phyloP scores from a whole-genome alignment of 2,329 filamentous ascomycete species.

The Paracorniculantispora psalliotae region DNA sequence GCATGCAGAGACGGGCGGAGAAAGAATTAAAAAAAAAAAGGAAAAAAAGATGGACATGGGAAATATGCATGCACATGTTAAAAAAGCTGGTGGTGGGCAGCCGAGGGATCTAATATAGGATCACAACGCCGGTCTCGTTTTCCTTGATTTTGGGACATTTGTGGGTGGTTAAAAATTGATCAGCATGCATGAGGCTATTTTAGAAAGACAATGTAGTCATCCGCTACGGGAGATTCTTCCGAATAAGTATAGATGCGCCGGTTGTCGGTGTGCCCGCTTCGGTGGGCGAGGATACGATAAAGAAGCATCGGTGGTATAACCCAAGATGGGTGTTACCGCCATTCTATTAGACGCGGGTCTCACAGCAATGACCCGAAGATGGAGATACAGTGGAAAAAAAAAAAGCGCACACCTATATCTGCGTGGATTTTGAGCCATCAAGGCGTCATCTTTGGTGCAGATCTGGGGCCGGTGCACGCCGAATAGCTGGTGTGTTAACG shows the following conservation, averaged over 20 bases:
- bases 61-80: background rate
- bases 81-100: background rate
- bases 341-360: background rate
- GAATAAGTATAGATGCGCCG: no score
- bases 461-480: background rate
- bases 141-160: background rate
- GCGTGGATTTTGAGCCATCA: no score
- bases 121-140: background rate
- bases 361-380: background rate
- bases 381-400: no score
- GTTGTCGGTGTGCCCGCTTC: no score
- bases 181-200: background rate
- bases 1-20: background rate
- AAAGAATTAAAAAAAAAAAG: background rate
- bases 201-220: no score
- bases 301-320: background rate
- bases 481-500: background rate
- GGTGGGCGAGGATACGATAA: no score
- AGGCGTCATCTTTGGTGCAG: background rate
- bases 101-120: slow-evolving; percentile 4
- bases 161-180: no score
- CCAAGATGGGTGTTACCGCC: no score
- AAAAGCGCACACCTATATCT: background rate
- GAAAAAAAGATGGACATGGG: background rate
- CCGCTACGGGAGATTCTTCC: no score